Evolutionary conservation across 2,329 filamentous ascomycete genomes (phyloP).

Genomic region (Didymella segeticola): DNA sequence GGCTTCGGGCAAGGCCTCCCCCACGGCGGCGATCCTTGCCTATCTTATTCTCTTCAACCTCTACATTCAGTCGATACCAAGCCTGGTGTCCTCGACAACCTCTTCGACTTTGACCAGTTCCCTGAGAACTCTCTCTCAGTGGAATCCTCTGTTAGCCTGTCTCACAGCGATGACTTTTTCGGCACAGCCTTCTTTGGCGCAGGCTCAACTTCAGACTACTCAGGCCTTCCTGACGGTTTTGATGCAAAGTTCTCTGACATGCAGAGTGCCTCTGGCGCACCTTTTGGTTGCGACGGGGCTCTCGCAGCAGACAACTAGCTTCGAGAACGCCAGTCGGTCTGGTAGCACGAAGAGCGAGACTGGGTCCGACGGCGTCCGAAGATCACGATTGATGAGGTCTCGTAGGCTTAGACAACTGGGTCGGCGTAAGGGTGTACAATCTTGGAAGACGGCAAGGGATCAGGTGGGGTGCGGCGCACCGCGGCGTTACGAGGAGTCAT

Average conservation of each 20-base stretch:
- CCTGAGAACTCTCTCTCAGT: conserved; percentile 36
- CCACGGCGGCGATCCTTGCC: conserved; percentile 41
- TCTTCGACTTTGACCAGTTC: conserved; percentile 52
- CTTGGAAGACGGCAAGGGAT: conserved; percentile 28
- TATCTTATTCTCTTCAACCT: conserved; percentile 47
- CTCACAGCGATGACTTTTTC: conserved; percentile 47
- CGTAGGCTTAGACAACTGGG: conserved; percentile 35
- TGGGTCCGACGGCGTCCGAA: conserved; percentile 32
- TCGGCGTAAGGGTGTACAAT: conserved; percentile 38
- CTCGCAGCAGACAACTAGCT: conserved; percentile 52
- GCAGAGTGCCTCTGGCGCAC: conserved; percentile 56
- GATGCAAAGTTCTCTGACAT: conserved; percentile 52
- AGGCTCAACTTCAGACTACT: conserved; percentile 37
- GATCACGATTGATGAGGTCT: conserved; percentile 39
- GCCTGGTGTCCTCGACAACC: conserved; percentile 42
- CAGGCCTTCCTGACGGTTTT: conserved; percentile 48
- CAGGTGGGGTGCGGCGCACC: conserved; percentile 22
- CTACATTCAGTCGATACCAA: conserved; percentile 49
- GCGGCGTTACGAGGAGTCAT: conserved; percentile 36
- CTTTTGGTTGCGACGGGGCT: conserved; percentile 57
- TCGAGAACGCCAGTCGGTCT: conserved; percentile 34
- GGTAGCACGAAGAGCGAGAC: conserved; percentile 28
- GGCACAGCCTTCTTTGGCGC: conserved; percentile 41
- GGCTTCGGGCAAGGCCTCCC: conserved; percentile 54
- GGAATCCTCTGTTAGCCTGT: conserved; percentile 40